These are phyloP conservation scores for Physcia stellaris DNA, from an alignment of 495 filamentous ascomycete genomes.

Conservation along the genomic window DNA sequence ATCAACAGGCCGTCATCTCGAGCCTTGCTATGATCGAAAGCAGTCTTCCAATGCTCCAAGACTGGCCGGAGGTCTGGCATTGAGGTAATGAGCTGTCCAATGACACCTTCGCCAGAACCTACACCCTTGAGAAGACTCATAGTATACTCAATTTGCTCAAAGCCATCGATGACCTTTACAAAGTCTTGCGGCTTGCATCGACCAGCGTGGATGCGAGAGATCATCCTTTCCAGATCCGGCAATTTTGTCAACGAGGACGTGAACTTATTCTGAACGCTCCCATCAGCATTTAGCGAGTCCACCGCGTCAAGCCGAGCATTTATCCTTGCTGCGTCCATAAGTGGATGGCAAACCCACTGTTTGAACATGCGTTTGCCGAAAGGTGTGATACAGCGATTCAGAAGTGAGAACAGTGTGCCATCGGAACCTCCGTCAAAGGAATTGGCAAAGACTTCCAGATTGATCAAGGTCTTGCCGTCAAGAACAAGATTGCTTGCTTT, in stretches of 20 bases:
- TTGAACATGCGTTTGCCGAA: constrained; percentile 95
- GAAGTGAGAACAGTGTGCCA: constrained; percentile 77
- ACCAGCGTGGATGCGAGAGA: constrained; percentile 88
- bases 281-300: constrained; percentile 77
- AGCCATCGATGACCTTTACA: constrained; percentile 85
- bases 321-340: constrained; percentile 74
- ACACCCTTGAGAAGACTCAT: constrained; percentile 62
- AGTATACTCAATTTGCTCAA: constrained; percentile 91
- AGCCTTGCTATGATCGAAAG: constrained; percentile 77
- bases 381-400: constrained; percentile 91
- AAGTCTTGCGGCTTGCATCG: constrained; percentile 83
- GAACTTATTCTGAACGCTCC: constrained; percentile 65
- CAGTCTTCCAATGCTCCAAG: constrained; percentile 79
- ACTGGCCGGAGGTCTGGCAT: constrained; percentile 73
- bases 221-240: constrained; percentile 87
- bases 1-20: constrained; percentile 64
- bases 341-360: constrained; percentile 95
- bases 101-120: constrained; percentile 60
- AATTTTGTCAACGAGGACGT: constrained; percentile 74
- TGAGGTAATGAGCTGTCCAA: constrained; percentile 63
- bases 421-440: constrained; percentile 73
- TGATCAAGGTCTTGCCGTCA: constrained; percentile 93
- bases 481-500: constrained; percentile 86
- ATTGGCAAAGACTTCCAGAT: constrained; percentile 93
- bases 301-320: constrained; percentile 94